Evolutionary conservation across 768 basidiomycete genomes (phyloP).

Genomic region (Arthromyces matolae): DNA sequence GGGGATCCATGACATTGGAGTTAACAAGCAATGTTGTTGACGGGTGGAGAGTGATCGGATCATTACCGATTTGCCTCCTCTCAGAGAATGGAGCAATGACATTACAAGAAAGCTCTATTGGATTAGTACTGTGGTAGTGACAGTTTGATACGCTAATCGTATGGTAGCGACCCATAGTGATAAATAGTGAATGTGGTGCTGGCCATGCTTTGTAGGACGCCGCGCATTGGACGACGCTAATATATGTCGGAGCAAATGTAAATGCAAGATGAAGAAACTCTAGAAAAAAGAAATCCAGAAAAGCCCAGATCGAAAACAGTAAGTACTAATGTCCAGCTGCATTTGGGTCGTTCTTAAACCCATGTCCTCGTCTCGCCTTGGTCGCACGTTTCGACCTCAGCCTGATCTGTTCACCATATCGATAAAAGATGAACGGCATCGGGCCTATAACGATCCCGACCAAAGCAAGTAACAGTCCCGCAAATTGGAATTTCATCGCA

Average conservation of each 20-base stretch:
- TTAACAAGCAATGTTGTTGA: too few species aligned
- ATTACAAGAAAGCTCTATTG: not conserved
- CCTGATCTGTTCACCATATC: constrained; percentile 41
- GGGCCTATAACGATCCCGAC: constrained; percentile 31
- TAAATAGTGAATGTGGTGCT: constrained; percentile 10
- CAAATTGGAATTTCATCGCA: constrained; percentile 38
- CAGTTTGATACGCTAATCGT: not conserved
- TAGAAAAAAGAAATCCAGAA: not conserved
- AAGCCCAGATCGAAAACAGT: not conserved
- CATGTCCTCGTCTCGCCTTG: constrained; percentile 10
- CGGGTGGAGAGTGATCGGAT: too few species aligned
- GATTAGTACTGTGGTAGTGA: not conserved
- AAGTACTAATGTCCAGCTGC: constrained; percentile 2
- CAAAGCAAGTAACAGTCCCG: constrained; percentile 34
- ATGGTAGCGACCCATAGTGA: constrained; percentile 1
- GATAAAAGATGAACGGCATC: constrained; percentile 39
- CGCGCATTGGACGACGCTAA: not conserved
- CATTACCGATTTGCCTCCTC: too few species aligned
- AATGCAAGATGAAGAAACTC: too few species aligned
- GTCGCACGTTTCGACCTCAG: constrained; percentile 8
- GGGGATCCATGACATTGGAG: too few species aligned
- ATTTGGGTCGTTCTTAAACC: constrained; percentile 4
- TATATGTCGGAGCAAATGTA: too few species aligned
- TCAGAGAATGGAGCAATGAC: not conserved
- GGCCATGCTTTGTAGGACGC: constrained; percentile 5